A percentile compares a stretch with the other conserved stretches of the same genome.
phyloP scores from a whole-genome alignment of 805 yeast genomes.

The Kodamaea fukazawae region DNA sequence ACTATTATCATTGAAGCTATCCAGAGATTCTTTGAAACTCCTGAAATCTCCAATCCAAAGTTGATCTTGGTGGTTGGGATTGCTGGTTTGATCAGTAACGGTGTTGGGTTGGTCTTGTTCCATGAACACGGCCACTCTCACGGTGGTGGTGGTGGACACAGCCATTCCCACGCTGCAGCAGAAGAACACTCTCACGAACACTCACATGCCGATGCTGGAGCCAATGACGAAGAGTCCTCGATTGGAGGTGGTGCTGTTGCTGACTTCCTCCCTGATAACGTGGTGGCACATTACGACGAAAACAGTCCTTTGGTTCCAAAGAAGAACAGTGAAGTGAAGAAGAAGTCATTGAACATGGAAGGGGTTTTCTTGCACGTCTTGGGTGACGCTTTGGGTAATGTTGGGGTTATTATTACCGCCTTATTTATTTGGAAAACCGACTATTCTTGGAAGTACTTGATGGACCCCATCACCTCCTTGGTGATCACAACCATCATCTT shows the following conservation, averaged over 20 bases:
- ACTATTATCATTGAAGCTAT: constrained; percentile 90
- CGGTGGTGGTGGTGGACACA: constrained; percentile 41
- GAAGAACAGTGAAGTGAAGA: constrained; percentile 17
- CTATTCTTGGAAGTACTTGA: constrained; percentile 79
- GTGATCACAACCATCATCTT: constrained; percentile 86
- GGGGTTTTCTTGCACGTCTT: constrained; percentile 94
- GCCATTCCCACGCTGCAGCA: constrained; percentile 26
- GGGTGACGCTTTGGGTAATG: constrained; percentile 94
- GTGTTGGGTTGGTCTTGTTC: constrained; percentile 80
- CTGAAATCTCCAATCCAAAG: constrained; percentile 74
- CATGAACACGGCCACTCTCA: constrained; percentile 64
- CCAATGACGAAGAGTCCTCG: constrained; percentile 8
- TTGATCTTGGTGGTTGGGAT: constrained; percentile 78
- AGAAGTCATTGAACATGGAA: constrained; percentile 88
- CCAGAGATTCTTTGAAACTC: constrained; percentile 83
- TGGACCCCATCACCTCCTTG: constrained; percentile 84
- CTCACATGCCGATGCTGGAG: constrained; percentile 5
- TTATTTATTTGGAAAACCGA: constrained; percentile 91
- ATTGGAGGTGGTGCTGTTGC: constrained; percentile 26
- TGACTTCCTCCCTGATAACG: constrained; percentile 45
- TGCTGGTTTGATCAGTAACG: constrained; percentile 79
- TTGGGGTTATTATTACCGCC: constrained; percentile 90
- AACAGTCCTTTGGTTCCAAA: constrained; percentile 29
- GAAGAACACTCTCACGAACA: constrained; percentile 3
- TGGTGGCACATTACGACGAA: constrained; percentile 44